Percentiles rank a stretch among this genome's conserved stretches.
These are phyloP conservation scores for Pseudopyricularia javanii DNA, from an alignment of 2,329 filamentous ascomycete genomes.

Conservation along the genomic window DNA sequence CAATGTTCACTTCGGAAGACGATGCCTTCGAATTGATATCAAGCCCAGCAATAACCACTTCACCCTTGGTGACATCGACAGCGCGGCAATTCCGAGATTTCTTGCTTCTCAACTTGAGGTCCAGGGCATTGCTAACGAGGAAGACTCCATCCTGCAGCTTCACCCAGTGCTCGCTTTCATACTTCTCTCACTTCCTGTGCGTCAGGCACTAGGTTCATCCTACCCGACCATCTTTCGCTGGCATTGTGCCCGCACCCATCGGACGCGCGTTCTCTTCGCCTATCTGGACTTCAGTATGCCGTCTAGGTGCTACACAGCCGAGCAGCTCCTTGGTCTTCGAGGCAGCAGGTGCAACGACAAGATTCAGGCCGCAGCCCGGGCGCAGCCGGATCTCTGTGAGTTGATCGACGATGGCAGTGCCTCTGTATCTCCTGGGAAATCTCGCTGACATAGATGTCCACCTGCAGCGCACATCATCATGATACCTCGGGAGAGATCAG, in stretches of 20 bases:
- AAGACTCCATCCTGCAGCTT: slow-evolving; percentile 2
- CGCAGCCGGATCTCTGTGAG: background rate
- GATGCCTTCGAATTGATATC: background rate
- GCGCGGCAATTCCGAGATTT: slow-evolving; percentile 4
- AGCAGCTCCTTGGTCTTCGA: slow-evolving; percentile 9
- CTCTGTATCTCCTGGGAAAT: background rate
- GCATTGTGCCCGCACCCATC: slow-evolving; percentile 4
- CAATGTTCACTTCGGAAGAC: slow-evolving; percentile 5
- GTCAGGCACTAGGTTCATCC: background rate
- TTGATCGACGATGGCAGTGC: no score
- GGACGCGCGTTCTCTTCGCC: slow-evolving; percentile 8
- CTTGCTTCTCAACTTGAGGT: slow-evolving; percentile 8
- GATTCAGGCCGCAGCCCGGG: background rate
- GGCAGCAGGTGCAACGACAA: background rate
- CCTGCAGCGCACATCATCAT: background rate
- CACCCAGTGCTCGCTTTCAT: slow-evolving; percentile 8
- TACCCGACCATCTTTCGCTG: slow-evolving; percentile 7
- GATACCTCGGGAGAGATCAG: background rate
- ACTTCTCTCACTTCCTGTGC: slow-evolving; percentile 6
- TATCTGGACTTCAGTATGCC: slow-evolving; percentile 8
- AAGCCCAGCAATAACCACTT: background rate
- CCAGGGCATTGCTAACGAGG: slow-evolving; percentile 8
- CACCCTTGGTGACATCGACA: background rate
- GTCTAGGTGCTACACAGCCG: slow-evolving; percentile 6
- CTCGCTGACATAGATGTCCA: background rate